Evolutionary conservation across 306 rosid species (phyloP).

Genomic region (Cucurbita ficifolia): DNA sequence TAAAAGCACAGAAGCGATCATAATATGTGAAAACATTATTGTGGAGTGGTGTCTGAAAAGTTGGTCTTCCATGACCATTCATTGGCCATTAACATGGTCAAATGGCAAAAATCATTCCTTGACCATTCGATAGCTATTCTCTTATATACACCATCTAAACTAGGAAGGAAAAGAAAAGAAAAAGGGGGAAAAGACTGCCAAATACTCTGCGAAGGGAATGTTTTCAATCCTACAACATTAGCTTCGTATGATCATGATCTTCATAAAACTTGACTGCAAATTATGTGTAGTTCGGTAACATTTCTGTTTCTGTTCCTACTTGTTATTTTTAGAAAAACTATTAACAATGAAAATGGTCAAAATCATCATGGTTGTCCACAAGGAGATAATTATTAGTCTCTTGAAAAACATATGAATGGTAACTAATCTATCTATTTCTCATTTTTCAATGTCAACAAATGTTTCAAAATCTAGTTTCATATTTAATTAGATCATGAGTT

Average conservation of each 20-base stretch:
- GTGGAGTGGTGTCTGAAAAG: not conserved
- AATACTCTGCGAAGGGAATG: not conserved
- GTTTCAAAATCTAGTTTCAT: not conserved
- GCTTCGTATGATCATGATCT: too few species aligned
- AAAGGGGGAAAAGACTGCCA: not conserved
- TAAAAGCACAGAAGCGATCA: not conserved
- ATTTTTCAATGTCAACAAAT: not conserved
- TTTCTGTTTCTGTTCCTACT: too few species aligned
- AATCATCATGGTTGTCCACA: not conserved
- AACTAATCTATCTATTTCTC: not conserved
- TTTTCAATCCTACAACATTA: not conserved
- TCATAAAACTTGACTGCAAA: too few species aligned
- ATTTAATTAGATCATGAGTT: too few species aligned
- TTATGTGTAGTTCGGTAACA: too few species aligned
- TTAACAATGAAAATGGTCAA: too few species aligned
- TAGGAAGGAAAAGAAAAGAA: not conserved
- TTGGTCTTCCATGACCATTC: not conserved
- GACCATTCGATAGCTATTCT: not conserved
- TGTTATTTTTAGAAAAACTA: too few species aligned
- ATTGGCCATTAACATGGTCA: not conserved
- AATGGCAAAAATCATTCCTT: not conserved
- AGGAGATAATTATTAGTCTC: too few species aligned
- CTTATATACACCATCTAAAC: not conserved
- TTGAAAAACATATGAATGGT: not conserved
- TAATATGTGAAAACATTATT: not conserved